Base-by-base conservation (phyloP, 2,329 filamentous ascomycete species). In the Calonectria pseudoturangicola region DNA sequence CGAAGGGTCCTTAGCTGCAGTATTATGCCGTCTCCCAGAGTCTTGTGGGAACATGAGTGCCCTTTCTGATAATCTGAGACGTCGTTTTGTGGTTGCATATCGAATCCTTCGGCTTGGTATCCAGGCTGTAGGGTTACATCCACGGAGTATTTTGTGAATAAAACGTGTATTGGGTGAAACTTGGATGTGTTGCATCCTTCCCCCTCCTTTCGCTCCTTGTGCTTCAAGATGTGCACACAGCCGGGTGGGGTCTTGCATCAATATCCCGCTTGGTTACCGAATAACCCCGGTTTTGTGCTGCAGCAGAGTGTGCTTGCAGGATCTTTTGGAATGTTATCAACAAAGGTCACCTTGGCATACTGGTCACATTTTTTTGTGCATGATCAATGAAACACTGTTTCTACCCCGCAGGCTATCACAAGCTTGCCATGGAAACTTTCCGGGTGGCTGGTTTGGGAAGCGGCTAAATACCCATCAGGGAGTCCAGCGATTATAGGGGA, bases 371-470 rank as follows among this genome's bases (percentile, higher is more conserved):
- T 36, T 72, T 58, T 33, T n/a, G 41, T 63, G 60, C 66, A 13
- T 73, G 54, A 39, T 60, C 47, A 48, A 68, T 74, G 74, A 75
- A 68, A 74, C 74, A 51, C 27, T 51, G 69, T 71, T 65, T 74
- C 70, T 74, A 75, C 76, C 75, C 75, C 68, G 70, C 73, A 72
- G 39, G 65, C 28, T 69, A 43, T 67, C 68, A 27, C 50, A 43
- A 21, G 48, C 33, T 30, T 36, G 60, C 28, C 70, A 43, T 45
- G 51, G 69, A 65, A 63, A 15, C 43, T 67, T 72, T 56, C 70
- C 68, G 71, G 36, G 39, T 68, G 70, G 39, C 63, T 70, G 67
- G 72, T 60, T 64, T 60, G 51, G 71, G 68, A 68, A 62, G 21
- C 71, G 68, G 58, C 58, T 39, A 66, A 73, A 63, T 66, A 60